Base-by-base conservation (phyloP, 2,329 filamentous ascomycete genomes). In the Pezicula neosporulosa region DNA sequence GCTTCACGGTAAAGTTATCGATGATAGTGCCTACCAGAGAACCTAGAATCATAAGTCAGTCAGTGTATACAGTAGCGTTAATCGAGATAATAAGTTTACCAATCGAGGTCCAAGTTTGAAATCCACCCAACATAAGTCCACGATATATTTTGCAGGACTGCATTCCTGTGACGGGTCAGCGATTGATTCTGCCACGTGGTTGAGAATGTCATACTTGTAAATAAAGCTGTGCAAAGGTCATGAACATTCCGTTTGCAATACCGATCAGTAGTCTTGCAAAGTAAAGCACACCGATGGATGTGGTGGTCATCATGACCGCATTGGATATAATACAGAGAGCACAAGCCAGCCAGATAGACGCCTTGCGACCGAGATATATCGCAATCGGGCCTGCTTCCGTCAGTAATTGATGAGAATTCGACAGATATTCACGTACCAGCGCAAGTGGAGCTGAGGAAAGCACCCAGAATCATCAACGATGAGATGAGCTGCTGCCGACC, bases 271-370 rank as follows among this genome's bases (percentile, higher is more conserved):
- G 64, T 36, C 80, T 74, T 9, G 77, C 80, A 21, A 73, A 71
- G 51, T 83, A 82, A 5, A 83, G 72, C 1, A 72, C 77, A 15
- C 70, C 76, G 36, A 83, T 80, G 50, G 68, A 63, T 6, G 70
- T 72, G 0, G 77, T 80, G 3, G 74, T 70, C 77, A 82, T 82
- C 79, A 82, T 82, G 58, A 82, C 71, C 16, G 80, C 67, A 55
- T 81, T 81, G 15, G 78, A 69, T 3, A 77, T 64, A 54, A 68
- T 71, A 56, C 77, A 80, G 8, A 77, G 63, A 1, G 75, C n/a
- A 50, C 75, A 77, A 2, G 77, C 78, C 4, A 71, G 44, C 63
- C 71, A 76, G 13, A 80, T 66, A 48, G 72, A 73, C 1, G 59
- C 30, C 47, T 72, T 73, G 4, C 76, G 71, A 10, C 76, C 75